Base-by-base conservation (phyloP, 768 basidiomycete genomes). In the Boletus edulis region DNA sequence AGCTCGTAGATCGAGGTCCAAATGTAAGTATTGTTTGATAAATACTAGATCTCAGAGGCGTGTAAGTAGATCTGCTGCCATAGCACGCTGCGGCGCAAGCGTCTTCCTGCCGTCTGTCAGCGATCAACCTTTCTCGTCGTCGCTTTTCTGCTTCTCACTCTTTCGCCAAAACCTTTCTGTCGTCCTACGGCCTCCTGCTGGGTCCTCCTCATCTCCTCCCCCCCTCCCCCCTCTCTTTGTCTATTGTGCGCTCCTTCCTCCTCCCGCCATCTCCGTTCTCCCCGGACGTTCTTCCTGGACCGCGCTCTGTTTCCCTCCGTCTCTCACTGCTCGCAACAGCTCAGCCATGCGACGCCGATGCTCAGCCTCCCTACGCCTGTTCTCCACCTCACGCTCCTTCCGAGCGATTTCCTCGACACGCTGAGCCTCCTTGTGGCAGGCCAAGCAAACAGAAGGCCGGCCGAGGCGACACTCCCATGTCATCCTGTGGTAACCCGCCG, bases 341-440 rank as follows among this genome's bases (percentile, higher is more conserved):
- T 75, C 69, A 18, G 74, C 76, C 55, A 81, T 59, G 15, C 58
- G 60, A 27, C 59, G 60, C 1, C 70, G 67, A 61, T 82, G 77
- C 22, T 67, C 72, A 29, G 79, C 77, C 5, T 62, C 72, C 5
- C 83, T 79, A 5, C 75, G 75, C 50, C 70, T 67, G 59, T 68
- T 53, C 65, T 81, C 72, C n/a, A 62, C 62, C 22, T 66, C 68
- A 20, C 73, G 72, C 14, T 75, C 78, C 45, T 68, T 58, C 45
- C 73, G 53, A 18, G 65, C 70, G 52, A 75, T 73, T 53, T 71
- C 62, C 52, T 77, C 75, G 0, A 72, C 75, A 8, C 65, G 55
- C 53, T 69, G 73, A 1, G 57, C 64, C 29, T 75, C 77, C 17
- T 72, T 63, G 4, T 76, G 73, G 61, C 85, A 86, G 37, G 69